Conservation (phyloP, 345 rosid genomes). For the Litchi chinensis region DNA sequence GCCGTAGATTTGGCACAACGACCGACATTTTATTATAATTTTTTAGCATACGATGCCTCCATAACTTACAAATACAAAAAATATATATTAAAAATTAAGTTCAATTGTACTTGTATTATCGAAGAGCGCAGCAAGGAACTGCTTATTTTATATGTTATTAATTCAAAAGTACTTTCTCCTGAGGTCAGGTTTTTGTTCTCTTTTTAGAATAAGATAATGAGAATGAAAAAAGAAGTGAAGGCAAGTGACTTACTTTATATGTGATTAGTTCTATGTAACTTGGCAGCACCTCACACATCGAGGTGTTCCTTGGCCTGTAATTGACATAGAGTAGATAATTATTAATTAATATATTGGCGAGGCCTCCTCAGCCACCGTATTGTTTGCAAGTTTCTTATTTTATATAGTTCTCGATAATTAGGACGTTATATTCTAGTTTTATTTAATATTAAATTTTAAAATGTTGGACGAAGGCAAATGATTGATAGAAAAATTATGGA, state of each 20-base stretch:
- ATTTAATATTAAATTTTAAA: too few species aligned
- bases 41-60: background rate
- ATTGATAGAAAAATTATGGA: too few species aligned
- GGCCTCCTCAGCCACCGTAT: too few species aligned
- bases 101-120: slow-evolving; percentile 32
- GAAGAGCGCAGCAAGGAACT: slow-evolving; percentile 7
- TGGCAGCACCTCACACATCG: background rate
- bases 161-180: background rate
- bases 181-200: background rate
- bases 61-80: background rate
- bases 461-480: too few species aligned
- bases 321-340: too few species aligned
- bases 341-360: too few species aligned
- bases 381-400: too few species aligned
- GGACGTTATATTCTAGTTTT: too few species aligned
- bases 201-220: background rate
- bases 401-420: too few species aligned
- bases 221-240: background rate
- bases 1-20: background rate
- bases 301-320: too few species aligned
- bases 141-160: background rate
- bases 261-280: background rate
- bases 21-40: background rate
- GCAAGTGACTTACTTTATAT: background rate
- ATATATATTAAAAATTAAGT: slow-evolving; percentile 17